Evolutionary conservation across 129 eudicot species (phyloP), one percentile per base, ranked within the genome.

Genomic region (Scalesia atractyloides): DNA sequence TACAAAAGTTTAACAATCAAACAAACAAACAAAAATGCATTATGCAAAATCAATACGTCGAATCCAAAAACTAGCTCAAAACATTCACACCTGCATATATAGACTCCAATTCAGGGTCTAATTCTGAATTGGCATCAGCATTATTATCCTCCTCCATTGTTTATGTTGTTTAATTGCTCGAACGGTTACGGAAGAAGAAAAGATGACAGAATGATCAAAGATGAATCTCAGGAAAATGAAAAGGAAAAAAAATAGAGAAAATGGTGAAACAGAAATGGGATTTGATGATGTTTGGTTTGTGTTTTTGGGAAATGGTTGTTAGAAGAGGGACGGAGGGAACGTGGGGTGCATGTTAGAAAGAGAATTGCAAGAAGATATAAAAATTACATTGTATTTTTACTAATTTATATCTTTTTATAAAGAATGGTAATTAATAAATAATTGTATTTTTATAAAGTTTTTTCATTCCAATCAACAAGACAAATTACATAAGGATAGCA

Each of bases 331-430:
- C 59, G 81, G 70, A 81, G 80, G 66, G 80, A 85, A 83, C 79
- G 87, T 87, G 91, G 82, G 89, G 87, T 85, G 91, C 84, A 85
- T 90, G 94, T 86, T 75, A 64, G 76, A 69, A 56, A 67, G 74
- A 39, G 59, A 69, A 66, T n/a, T 46, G 69, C 15, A 48, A 51
- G 18, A 54, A 14, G 66, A 73, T 51, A 62, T 53, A 61, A 71
- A 71, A 52, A 76, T 61, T 61, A 30, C 13, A 33, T 33, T n/a
- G 24, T 22, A 58, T 58, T 16, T 16, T 52, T 52, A 17, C 59
- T n/a, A 17, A 17, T 52, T 13, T 52, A 49, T 52, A 52, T 5
- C 1, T 24, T 24, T 24, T 0, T 24, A 24, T 24, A 24, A 24
- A 24, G 30, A 24, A 1, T 24, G 30, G 26, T 22, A 22, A 22